Base-by-base conservation (phyloP, 176 grass and related monocot genomes). In the Triticum urartu region DNA sequence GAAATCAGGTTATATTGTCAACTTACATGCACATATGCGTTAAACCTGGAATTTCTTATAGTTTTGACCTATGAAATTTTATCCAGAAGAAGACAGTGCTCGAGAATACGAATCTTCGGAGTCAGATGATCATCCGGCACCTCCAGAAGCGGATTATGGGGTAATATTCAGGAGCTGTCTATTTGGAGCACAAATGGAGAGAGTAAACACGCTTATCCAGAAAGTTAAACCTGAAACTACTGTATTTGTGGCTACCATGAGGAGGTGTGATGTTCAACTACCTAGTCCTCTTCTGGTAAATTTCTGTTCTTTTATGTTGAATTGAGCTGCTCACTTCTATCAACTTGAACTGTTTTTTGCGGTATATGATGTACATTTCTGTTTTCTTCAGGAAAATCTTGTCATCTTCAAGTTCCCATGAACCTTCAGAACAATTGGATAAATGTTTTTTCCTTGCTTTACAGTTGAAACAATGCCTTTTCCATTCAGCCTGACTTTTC, bases 181-280 rank as follows among this genome's bases (percentile, higher is more conserved):
- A 15, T 63, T 20, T 36, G 56, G 54, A 79, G 56, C 33, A 63
- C 78, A 80, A 64, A 43, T 47, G 78, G 61, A 40, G 0, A 88
- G 50, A 78, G 63, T 83, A 88, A n/a, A 40, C 9, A 9, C 8
- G 38, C 32, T 83, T 78, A 68, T 88, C 48, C 3, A 83, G 52
- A 12, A 63, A 62, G 48, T 83, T 35, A 35, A 47, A 69, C 50
- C 15, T 54, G 50, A 75, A 75, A 48, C 42, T 48, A 50, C 6
- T 30, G 13, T 75, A 9, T 75, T 75, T 12, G 14, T 30, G 47
- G 72, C 24, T 28, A 75, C 71, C 6, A 74, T 74, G 71, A 75
- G 39, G 72, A 75, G 25, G 71, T 9, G 40, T 14, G 42, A 75
- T 75, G 72, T 17, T 75, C 72, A 75, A 10, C 42, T 30, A 50